Conservation (phyloP, 2,329 filamentous ascomycete species). For the Aaosphaeria pasadenensis region DNA sequence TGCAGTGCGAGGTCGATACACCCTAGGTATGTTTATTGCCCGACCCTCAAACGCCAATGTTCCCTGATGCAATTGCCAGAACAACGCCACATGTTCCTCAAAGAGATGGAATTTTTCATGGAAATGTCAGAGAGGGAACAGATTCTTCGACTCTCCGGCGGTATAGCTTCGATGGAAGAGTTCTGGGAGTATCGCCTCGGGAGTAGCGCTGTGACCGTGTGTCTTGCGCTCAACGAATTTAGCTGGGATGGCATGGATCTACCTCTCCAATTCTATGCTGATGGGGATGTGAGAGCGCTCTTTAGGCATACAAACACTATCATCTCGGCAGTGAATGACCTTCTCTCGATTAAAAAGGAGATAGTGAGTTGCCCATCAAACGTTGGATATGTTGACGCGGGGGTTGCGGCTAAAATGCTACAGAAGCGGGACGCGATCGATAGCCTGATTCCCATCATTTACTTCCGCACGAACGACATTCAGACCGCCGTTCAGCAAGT, state of each 20-base stretch:
- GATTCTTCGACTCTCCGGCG: slow-evolving; percentile 2
- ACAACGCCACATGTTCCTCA: slow-evolving; percentile 2
- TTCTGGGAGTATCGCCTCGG: slow-evolving; percentile 12
- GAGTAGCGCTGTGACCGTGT: slow-evolving; percentile 9
- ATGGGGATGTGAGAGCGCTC: slow-evolving; percentile 4
- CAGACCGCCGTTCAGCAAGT: slow-evolving; percentile 6
- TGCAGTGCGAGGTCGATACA: neutral
- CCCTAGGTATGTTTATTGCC: neutral
- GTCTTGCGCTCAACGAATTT: slow-evolving; percentile 10
- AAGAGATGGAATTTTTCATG: slow-evolving; percentile 5
- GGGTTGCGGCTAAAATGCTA: too few relatives aligned
- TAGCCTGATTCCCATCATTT: slow-evolving; percentile 7
- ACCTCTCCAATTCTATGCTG: slow-evolving; percentile 3
- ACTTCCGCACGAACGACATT: slow-evolving; percentile 1
- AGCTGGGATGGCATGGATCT: slow-evolving; percentile 4
- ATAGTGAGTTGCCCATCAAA: neutral
- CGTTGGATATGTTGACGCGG: too few relatives aligned
- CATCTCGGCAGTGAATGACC: slow-evolving; percentile 5
- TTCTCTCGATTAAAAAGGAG: slow-evolving; percentile 7
- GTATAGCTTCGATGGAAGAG: slow-evolving; percentile 5
- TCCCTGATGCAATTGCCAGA: neutral
- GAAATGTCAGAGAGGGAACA: slow-evolving; percentile 8
- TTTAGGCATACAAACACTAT: slow-evolving; percentile 7
- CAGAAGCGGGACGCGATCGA: slow-evolving; percentile 5
- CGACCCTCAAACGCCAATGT: neutral